Evolutionary conservation across 768 basidiomycete species (phyloP), one percentile per base, ranked within the genome.

Genomic region (Mycena albidolilacea): DNA sequence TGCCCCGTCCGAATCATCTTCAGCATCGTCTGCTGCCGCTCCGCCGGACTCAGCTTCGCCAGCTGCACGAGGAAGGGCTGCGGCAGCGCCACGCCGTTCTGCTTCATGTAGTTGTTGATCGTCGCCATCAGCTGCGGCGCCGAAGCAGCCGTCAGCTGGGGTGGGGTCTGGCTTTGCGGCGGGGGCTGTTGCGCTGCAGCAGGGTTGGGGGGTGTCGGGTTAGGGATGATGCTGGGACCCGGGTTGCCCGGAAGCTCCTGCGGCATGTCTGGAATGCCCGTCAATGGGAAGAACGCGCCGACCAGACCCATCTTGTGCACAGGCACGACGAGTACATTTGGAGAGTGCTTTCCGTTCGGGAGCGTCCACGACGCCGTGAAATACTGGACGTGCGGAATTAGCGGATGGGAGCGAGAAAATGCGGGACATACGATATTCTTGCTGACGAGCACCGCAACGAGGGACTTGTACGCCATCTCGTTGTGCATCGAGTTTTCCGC

Each of bases 231-330:
- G 74, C 52, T 54, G 48, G 39, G 41, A 59, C 38, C 43, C 55
- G 23, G 35, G 23, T 41, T 71, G 14, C 43, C 75, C 7, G 48
- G 77, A 35, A 11, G 79, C 62, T 67, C 74, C n/a, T 83, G 84
- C 5, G 87, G 88, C 69, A 88, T 78, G 67, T 88, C 87, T 0
- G 91, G 90, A 50, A 92, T 79, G 8, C 90, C 90, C 0, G 83
- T 85, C 11, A 83, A 43, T 7, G 86, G 85, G 79, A 91, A 92
- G 71, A 88, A 83, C 0, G 86, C 86, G 23, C 86, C 90, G 3
- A 80, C 79, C n/a, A 91, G 79, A 23, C 73, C 74, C 8, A 71
- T 73, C 7, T 74, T 66, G 15, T 75, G 73, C 19, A 83, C 67
- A 1, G 87, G 79, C 71, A 92, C 89, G 23, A 92, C 78, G 12